phyloP scores from a whole-genome alignment of 768 basidiomycete species.

The Rhizopogon vinicolor region DNA sequence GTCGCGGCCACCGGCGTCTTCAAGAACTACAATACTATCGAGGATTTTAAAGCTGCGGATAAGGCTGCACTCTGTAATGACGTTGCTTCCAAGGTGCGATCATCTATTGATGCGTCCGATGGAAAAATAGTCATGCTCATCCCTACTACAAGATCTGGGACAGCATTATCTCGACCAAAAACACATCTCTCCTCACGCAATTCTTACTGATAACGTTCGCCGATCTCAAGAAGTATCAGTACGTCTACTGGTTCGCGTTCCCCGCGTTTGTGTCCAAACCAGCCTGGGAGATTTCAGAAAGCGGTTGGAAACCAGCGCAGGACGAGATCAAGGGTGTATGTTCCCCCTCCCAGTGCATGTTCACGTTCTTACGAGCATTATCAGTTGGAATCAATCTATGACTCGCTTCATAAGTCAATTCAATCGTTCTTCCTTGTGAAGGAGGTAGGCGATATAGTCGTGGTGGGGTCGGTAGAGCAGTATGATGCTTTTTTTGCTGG shows the following conservation, averaged over 20 bases:
- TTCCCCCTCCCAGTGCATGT: not conserved
- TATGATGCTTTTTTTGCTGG: slow-evolving; percentile 54
- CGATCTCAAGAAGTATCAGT: slow-evolving; percentile 97
- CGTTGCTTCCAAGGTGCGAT: slow-evolving; percentile 58
- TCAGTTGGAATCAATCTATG: slow-evolving; percentile 52
- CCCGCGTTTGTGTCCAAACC: slow-evolving; percentile 90
- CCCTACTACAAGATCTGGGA: slow-evolving; percentile 59
- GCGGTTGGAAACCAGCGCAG: slow-evolving; percentile 53
- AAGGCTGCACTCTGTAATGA: slow-evolving; percentile 84
- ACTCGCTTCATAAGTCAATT: slow-evolving; percentile 36
- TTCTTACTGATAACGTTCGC: slow-evolving; percentile 93
- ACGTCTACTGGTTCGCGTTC: slow-evolving; percentile 98
- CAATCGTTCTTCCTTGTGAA: slow-evolving; percentile 64
- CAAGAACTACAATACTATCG: slow-evolving; percentile 97
- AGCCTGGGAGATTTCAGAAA: slow-evolving; percentile 74
- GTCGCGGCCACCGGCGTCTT: slow-evolving; percentile 58
- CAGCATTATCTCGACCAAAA: slow-evolving; percentile 45
- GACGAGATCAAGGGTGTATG: slow-evolving; percentile 31
- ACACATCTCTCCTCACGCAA: slow-evolving; percentile 55
- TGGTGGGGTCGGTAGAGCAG: slow-evolving; percentile 51
- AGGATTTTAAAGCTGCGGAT: slow-evolving; percentile 87
- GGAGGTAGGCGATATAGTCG: slow-evolving; percentile 27
- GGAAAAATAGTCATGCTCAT: not conserved
- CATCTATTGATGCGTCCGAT: not conserved
- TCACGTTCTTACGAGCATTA: not conserved